Base-by-base conservation (phyloP, 169 alveolate species). In the Plasmodium sp. region DNA sequence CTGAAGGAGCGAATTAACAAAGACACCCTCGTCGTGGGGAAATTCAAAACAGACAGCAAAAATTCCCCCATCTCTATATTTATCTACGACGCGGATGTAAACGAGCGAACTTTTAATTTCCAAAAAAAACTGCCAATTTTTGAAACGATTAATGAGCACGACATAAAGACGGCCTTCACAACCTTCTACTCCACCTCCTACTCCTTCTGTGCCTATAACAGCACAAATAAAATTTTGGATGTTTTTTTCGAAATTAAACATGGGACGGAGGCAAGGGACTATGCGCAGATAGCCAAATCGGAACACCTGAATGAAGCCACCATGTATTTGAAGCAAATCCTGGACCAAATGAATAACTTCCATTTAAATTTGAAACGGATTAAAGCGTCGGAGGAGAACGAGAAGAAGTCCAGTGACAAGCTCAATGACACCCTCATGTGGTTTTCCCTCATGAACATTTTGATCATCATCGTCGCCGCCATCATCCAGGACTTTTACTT, bases 211-310 rank as follows among this genome's bases (percentile, higher is more conserved):
- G 88, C 88, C 39, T 77, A 79, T 41, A 88, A 88, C 16, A 77
- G 34, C 27, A 36, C 94, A 3, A 16, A 51, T 3, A 77, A 88
- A 56, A 12, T 18, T 27, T 18, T 77, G 14, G 82, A 79, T 54
- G 75, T 88, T 6, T 62, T 58, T 79, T 88, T 88, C 16, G 94
- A 88, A 79, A 56, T 88, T 6, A 88, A 88, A 48, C 51, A 88
- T 79, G 94, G 94, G n/a, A 67, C 83, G 2, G 94, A 88, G 31
- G 94, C 94, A 79, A 18, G 83, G 33, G 94, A 88, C 71, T 88
- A 88, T 80, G 36, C 94, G 41, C 71, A 80, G 2, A 80, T 88
- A 45, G 94, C 94, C 1, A 88, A 88, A 22, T 41, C 94, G 1
- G 94, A 88, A 7, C 94, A 88, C 39, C 56, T 88, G 31, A 88